Conservation (phyloP, 139 green algal genomes). For the Picochlorum sp. region DNA sequence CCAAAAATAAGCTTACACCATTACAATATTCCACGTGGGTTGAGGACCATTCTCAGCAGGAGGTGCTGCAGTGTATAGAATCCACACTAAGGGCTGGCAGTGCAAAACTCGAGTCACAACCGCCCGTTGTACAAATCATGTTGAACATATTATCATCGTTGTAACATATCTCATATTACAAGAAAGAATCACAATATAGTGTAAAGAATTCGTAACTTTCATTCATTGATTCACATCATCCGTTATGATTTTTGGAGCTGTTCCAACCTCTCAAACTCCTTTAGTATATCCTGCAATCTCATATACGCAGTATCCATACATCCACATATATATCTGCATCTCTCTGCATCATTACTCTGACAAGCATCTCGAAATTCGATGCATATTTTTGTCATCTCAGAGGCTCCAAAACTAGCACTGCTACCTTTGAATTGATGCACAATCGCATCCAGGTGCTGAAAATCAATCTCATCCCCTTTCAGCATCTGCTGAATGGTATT, state of each 20-base stretch:
- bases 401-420: slow-evolving; percentile 51
- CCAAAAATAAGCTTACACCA: slow-evolving; percentile 51
- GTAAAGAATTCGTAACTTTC: background rate
- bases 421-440: slow-evolving; percentile 86
- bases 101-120: background rate
- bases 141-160: no score
- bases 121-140: background rate
- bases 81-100: slow-evolving; percentile 22
- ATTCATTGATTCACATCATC: slow-evolving; percentile 4
- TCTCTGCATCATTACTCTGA: slow-evolving; percentile 20
- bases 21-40: slow-evolving; percentile 86
- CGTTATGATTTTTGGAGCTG: slow-evolving; percentile 31
- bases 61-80: slow-evolving; percentile 33
- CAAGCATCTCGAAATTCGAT: slow-evolving; percentile 58
- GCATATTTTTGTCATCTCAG: slow-evolving; percentile 43
- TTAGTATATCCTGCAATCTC: slow-evolving; percentile 39
- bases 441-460: slow-evolving; percentile 59
- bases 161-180: no score
- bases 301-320: slow-evolving; percentile 24
- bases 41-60: slow-evolving; percentile 62
- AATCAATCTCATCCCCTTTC: slow-evolving; percentile 23
- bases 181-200: no score
- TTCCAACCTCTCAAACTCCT: slow-evolving; percentile 59
- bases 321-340: slow-evolving; percentile 28
- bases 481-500: slow-evolving; percentile 2